These are phyloP conservation scores for Xylaria longipes DNA, from an alignment of 495 filamentous ascomycete species.

Conservation along the genomic window DNA sequence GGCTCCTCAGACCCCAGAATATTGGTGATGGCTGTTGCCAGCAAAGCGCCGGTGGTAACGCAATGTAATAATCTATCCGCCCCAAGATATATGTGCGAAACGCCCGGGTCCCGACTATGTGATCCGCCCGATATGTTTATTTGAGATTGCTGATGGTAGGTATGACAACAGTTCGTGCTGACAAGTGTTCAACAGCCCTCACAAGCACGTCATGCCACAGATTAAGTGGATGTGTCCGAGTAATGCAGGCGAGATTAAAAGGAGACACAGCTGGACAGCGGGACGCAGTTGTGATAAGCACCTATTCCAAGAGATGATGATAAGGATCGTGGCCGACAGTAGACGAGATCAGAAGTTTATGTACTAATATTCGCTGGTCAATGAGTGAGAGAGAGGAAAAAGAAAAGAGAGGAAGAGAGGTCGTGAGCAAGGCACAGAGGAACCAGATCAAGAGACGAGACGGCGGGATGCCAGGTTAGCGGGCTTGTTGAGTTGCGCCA, in stretches of 20 bases:
- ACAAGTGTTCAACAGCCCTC: neutral
- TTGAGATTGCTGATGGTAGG: neutral
- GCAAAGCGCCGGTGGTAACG: neutral
- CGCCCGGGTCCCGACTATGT: neutral
- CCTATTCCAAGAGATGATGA: neutral
- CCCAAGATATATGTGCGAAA: neutral
- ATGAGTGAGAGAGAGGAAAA: constrained; percentile 24
- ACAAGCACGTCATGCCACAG: constrained; percentile 26
- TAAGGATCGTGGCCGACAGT: neutral
- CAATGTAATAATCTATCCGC: neutral
- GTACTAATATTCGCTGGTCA: neutral
- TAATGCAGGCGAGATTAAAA: constrained; percentile 23
- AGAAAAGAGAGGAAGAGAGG: constrained; percentile 25
- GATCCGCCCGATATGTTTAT: neutral
- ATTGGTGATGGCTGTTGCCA: neutral
- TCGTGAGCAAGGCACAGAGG: constrained; percentile 31
- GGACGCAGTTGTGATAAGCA: neutral
- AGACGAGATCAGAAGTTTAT: neutral
- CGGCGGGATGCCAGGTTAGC: constrained; percentile 29
- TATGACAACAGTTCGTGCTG: neutral
- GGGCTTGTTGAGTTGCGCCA: constrained; percentile 22
- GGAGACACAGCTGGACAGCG: constrained; percentile 1
- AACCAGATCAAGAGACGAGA: constrained; percentile 36
- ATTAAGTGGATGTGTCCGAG: constrained; percentile 26
- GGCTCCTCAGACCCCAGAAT: neutral